A percentile compares a stretch with the other conserved stretches of the same genome.
These are phyloP conservation scores for Pseudogymnoascus sp. DNA, from an alignment of 2,329 filamentous ascomycete species.

Conservation along the genomic window DNA sequence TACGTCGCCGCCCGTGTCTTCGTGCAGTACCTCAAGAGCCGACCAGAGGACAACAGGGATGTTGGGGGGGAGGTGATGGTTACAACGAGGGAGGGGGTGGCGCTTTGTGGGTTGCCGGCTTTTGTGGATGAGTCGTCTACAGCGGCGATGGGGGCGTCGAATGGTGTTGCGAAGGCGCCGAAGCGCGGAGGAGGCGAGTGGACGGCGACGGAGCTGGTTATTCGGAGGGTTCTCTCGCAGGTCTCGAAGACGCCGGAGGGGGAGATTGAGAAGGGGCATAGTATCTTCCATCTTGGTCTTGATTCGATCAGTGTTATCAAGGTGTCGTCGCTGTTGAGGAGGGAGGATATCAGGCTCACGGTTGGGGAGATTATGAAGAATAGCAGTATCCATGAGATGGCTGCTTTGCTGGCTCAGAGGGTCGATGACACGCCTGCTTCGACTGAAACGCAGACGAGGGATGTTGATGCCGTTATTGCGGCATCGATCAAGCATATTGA, in stretches of 20 bases:
- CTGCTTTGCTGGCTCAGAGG: neutral
- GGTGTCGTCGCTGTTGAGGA: slow-evolving; percentile 61
- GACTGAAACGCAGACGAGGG: slow-evolving; percentile 36
- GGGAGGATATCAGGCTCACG: slow-evolving; percentile 50
- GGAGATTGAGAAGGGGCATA: slow-evolving; percentile 52
- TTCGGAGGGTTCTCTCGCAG: slow-evolving; percentile 41
- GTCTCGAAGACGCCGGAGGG: slow-evolving; percentile 52
- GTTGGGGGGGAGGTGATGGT: slow-evolving; percentile 46
- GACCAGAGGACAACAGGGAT: slow-evolving; percentile 72
- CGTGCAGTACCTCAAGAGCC: slow-evolving; percentile 89
- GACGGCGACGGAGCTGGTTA: slow-evolving; percentile 30
- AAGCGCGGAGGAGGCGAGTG: slow-evolving; percentile 24
- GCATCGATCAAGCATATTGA: slow-evolving; percentile 35
- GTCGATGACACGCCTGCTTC: slow-evolving; percentile 41
- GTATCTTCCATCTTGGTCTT: slow-evolving; percentile 72
- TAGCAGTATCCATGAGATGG: slow-evolving; percentile 42
- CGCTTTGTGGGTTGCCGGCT: slow-evolving; percentile 56
- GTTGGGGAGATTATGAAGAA: slow-evolving; percentile 64
- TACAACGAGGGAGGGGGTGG: slow-evolving; percentile 46
- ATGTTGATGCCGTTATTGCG: slow-evolving; percentile 35
- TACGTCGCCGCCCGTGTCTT: slow-evolving; percentile 96
- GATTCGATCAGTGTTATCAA: slow-evolving; percentile 90
- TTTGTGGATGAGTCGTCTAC: slow-evolving; percentile 27
- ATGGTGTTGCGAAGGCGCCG: neutral
- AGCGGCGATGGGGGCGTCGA: neutral